Evolutionary conservation across 2,329 filamentous ascomycete genomes (phyloP).

Genomic region (Venturia nashicola): DNA sequence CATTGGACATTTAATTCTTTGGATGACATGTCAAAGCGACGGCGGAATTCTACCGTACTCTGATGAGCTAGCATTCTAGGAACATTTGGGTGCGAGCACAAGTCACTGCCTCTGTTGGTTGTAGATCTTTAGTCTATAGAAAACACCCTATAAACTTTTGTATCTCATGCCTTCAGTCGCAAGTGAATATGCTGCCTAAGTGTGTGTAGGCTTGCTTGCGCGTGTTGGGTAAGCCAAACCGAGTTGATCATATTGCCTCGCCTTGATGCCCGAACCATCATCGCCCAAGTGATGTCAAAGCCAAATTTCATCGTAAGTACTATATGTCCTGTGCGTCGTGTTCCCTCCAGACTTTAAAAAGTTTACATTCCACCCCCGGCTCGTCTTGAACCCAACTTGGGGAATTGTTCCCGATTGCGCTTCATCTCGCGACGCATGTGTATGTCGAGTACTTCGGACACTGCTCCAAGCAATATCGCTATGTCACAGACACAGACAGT

Average conservation of each 20-base stretch:
- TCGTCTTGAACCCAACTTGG: not conserved
- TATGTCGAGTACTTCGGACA: not conserved
- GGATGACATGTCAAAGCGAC: not conserved
- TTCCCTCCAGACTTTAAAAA: not conserved
- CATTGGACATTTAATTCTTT: not conserved
- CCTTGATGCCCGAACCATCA: not conserved
- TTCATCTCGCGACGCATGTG: not conserved
- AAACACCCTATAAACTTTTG: not conserved
- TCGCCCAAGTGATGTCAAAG: not conserved
- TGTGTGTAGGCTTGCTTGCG: not conserved
- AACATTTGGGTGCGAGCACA: not conserved
- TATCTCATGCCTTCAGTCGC: not conserved
- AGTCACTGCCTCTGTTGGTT: not conserved
- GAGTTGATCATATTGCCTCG: not conserved
- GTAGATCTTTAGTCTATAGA: not conserved
- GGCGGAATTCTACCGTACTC: not conserved
- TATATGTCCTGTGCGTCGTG: not conserved
- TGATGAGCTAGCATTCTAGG: not conserved
- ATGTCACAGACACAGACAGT: not conserved
- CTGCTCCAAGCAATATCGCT: not conserved
- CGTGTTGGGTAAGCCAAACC: not conserved
- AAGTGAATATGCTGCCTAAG: not conserved
- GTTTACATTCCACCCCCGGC: not conserved
- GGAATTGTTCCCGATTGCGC: not conserved
- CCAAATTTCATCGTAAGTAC: not conserved